These are phyloP conservation scores for Podila clonocystis DNA, from an alignment of 192 early-diverging fungal genomes.

Conservation along the genomic window DNA sequence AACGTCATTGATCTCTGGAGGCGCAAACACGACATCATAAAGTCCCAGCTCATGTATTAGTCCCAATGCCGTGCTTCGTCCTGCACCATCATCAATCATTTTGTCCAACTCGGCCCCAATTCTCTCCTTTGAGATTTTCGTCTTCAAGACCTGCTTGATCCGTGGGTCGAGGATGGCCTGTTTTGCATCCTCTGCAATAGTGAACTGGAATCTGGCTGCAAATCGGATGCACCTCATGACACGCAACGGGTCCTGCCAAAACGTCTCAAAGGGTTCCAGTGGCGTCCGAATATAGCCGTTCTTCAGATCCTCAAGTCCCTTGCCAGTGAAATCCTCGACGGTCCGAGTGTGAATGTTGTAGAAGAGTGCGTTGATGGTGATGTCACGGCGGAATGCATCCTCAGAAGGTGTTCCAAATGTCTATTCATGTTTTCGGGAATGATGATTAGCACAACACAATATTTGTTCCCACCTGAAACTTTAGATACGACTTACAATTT, in stretches of 20 bases:
- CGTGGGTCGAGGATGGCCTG: conserved; percentile 62
- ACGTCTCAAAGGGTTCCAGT: conserved; percentile 86
- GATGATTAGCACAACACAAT: background rate
- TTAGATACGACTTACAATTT: conserved; percentile 55
- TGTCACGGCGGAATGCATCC: conserved; percentile 95
- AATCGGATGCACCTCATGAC: conserved; percentile 95
- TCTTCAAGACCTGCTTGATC: conserved; percentile 72
- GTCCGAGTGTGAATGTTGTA: conserved; percentile 89
- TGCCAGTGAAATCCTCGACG: conserved; percentile 89
- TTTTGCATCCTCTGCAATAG: conserved; percentile 73
- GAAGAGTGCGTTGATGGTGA: conserved; percentile 98
- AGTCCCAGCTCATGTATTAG: conserved; percentile 52
- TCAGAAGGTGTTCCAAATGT: conserved; percentile 90
- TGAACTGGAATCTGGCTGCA: conserved; percentile 89
- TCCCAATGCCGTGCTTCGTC: conserved; percentile 45
- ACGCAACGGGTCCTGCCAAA: conserved; percentile 94
- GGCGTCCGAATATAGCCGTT: conserved; percentile 87
- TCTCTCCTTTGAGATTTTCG: conserved; percentile 92
- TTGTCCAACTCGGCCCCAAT: conserved; percentile 96
- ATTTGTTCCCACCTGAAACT: conserved; percentile 56
- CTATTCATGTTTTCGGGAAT: conserved; percentile 17
- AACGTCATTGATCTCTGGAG: conserved; percentile 48
- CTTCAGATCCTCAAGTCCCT: conserved; percentile 79
- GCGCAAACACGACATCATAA: conserved; percentile 57
- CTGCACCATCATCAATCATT: conserved; percentile 73